Conservation (phyloP, 495 filamentous ascomycete genomes). For the Penicillium waksmanii region DNA sequence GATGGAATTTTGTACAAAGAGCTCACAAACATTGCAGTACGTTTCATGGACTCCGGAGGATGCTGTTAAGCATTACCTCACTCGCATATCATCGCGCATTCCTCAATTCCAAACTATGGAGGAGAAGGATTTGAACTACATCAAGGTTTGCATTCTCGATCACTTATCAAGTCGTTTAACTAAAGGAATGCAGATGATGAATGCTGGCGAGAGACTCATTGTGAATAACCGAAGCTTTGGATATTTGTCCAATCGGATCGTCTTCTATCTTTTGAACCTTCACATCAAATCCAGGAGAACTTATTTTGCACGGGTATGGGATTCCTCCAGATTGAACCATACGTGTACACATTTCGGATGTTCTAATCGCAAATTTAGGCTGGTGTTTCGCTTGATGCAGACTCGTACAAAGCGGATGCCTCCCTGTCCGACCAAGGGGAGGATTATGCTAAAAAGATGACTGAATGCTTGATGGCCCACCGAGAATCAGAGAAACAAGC, state of each 20-base stretch:
- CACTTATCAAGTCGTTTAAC: neutral
- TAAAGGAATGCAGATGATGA: constrained; percentile 75
- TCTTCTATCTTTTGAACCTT: constrained; percentile 96
- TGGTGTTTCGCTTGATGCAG: constrained; percentile 72
- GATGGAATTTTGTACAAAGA: neutral
- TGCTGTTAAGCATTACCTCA: constrained; percentile 87
- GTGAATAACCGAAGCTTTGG: constrained; percentile 96
- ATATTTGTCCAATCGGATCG: constrained; percentile 93
- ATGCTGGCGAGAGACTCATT: constrained; percentile 87
- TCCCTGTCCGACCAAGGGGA: constrained; percentile 78
- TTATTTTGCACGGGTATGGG: constrained; percentile 81
- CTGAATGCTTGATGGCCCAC: constrained; percentile 77
- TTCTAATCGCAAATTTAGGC: constrained; percentile 37
- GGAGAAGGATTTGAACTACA: constrained; percentile 89
- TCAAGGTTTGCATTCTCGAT: constrained; percentile 63
- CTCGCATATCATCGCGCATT: constrained; percentile 86
- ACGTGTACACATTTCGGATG: neutral
- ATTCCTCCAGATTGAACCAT: neutral
- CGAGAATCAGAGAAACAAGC: constrained; percentile 78
- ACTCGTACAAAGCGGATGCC: constrained; percentile 88
- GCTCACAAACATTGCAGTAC: constrained; percentile 58
- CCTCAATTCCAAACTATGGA: constrained; percentile 97
- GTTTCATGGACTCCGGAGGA: constrained; percentile 87
- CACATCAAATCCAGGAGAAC: constrained; percentile 93
- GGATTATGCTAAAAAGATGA: constrained; percentile 88